Evolutionary conservation across 2,329 filamentous ascomycete species (phyloP).

Genomic region (Scytalidium sp.): DNA sequence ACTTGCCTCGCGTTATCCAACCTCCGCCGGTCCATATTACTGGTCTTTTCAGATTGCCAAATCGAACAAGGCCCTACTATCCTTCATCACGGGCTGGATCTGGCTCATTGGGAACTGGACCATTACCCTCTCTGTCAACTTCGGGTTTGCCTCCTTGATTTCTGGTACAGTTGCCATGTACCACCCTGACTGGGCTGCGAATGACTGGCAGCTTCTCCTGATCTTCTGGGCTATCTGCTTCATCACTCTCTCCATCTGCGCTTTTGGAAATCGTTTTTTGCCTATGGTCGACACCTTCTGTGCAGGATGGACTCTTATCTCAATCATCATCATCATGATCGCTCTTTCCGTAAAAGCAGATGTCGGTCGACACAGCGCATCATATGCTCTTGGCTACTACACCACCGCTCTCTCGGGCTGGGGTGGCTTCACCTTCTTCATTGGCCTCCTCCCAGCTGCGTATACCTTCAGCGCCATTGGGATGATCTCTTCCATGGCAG

Average conservation of each 20-base stretch:
- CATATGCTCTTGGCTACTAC: slow-evolving; percentile 53
- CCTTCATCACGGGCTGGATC: slow-evolving; percentile 73
- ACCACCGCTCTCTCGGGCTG: slow-evolving; percentile 54
- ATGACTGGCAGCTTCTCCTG: slow-evolving; percentile 65
- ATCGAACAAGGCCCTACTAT: slow-evolving; percentile 58
- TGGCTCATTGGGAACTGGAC: slow-evolving; percentile 79
- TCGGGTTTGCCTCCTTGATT: slow-evolving; percentile 59
- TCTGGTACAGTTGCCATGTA: slow-evolving; percentile 51
- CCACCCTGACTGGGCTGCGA: slow-evolving; percentile 48
- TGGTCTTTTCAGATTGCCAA: slow-evolving; percentile 72
- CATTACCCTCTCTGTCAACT: slow-evolving; percentile 80
- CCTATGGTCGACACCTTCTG: slow-evolving; percentile 60
- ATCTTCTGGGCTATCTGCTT: slow-evolving; percentile 70
- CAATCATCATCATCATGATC: slow-evolving; percentile 55
- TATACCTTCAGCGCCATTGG: slow-evolving; percentile 59
- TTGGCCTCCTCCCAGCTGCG: slow-evolving; percentile 56
- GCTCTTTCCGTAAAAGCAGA: slow-evolving; percentile 52
- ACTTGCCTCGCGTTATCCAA: slow-evolving; percentile 73
- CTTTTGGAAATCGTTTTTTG: slow-evolving; percentile 64
- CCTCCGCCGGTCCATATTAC: slow-evolving; percentile 76
- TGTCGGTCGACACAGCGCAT: slow-evolving; percentile 47
- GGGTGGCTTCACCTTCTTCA: slow-evolving; percentile 59
- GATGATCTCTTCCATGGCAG: slow-evolving; percentile 62
- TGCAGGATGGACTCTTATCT: slow-evolving; percentile 51
- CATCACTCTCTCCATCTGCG: slow-evolving; percentile 61